These are phyloP conservation scores for Tetrahymena malaccensis DNA, from an alignment of 73 alveolate genomes.

Conservation along the genomic window DNA sequence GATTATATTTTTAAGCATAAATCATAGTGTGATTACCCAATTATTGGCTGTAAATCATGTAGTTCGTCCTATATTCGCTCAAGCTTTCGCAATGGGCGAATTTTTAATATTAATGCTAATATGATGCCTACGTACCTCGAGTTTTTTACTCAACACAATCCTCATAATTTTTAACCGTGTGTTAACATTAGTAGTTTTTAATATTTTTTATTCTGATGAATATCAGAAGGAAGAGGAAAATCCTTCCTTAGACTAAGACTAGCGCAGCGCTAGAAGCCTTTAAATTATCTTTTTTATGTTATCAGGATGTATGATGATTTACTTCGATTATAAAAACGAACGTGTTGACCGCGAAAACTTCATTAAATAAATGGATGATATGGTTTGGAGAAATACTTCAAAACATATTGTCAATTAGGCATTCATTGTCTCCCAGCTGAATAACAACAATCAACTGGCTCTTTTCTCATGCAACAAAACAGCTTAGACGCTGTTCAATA, in stretches of 20 bases:
- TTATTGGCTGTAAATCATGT: neutral
- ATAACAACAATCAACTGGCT: neutral
- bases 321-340: neutral
- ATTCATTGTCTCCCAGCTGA: neutral
- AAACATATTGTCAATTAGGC: neutral
- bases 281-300: neutral
- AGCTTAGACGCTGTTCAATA: neutral
- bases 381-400: neutral
- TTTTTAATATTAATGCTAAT: neutral
- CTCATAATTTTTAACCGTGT: neutral
- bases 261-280: neutral
- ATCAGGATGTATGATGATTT: neutral
- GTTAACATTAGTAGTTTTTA: neutral
- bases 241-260: neutral
- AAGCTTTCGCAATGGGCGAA: neutral
- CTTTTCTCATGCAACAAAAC: neutral
- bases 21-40: neutral
- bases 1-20: neutral
- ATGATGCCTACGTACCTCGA: neutral
- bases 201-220: neutral
- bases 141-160: neutral
- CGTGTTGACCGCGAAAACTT: neutral
- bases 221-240: neutral
- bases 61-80: neutral
- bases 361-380: neutral